Conservation (phyloP, 1,284 basidiomycete genomes). For the Violaceomyces palustris region DNA sequence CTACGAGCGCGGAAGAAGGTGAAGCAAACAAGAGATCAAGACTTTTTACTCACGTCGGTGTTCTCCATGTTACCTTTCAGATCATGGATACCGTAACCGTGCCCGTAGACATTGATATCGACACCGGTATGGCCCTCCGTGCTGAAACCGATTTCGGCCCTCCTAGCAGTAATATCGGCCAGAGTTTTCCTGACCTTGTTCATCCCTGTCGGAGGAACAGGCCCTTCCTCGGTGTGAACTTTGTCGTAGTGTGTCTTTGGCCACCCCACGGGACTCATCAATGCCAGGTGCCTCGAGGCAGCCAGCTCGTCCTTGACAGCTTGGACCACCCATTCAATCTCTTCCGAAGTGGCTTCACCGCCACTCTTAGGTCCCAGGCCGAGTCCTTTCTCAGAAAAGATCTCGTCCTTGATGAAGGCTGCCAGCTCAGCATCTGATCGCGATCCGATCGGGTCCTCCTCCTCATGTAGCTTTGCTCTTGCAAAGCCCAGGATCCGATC, state of each 20-base stretch:
- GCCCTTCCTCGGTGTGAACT: no score
- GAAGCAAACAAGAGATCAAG: no score
- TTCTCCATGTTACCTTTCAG: slow-evolving; percentile 54
- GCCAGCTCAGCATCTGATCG: no score
- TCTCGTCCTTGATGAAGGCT: slow-evolving; percentile 20
- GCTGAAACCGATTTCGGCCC: slow-evolving; percentile 54
- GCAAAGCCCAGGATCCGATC: slow-evolving; percentile 35
- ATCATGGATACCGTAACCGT: slow-evolving; percentile 34
- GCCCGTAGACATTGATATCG: slow-evolving; percentile 54
- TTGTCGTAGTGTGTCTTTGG: no score
- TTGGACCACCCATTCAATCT: slow-evolving; percentile 40
- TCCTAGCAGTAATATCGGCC: slow-evolving; percentile 29
- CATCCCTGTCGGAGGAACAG: slow-evolving; percentile 13
- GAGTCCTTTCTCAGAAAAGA: slow-evolving; percentile 19
- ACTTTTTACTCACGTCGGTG: slow-evolving; percentile 29
- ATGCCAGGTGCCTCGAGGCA: not conserved
- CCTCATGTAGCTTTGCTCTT: no score
- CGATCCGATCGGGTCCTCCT: no score
- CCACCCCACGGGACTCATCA: no score
- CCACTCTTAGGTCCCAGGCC: slow-evolving; percentile 10
- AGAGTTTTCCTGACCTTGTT: slow-evolving; percentile 20
- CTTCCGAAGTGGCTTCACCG: slow-evolving; percentile 24
- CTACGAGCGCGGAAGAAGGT: not conserved
- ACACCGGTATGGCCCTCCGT: slow-evolving; percentile 55
- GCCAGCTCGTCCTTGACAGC: slow-evolving; percentile 16